A percentile compares a stretch with the other conserved stretches of the same genome.
Conservation (phyloP, 495 filamentous ascomycete species). For the Podospora pseudopauciseta region DNA sequence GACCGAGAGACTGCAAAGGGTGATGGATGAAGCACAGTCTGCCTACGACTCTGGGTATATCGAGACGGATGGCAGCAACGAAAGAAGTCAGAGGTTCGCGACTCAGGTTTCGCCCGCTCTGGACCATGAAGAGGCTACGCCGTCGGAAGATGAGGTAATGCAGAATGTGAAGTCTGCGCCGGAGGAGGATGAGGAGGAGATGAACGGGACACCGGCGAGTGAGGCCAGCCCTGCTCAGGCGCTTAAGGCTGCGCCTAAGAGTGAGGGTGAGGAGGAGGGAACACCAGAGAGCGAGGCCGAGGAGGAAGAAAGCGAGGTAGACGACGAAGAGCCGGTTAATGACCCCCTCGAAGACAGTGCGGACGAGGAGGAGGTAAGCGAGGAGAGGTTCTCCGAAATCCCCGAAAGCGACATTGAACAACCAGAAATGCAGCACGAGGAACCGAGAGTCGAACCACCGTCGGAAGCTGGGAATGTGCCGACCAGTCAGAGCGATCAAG, state of each 20-base stretch:
- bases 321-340: background rate
- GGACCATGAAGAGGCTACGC: background rate
- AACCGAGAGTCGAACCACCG: too few relatives aligned
- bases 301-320: background rate
- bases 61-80: background rate
- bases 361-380: too few relatives aligned
- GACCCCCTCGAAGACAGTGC: background rate
- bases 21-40: background rate
- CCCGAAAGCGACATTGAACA: too few relatives aligned
- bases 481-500: background rate
- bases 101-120: background rate
- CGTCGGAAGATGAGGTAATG: background rate
- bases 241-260: background rate
- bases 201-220: background rate
- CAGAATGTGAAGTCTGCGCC: background rate
- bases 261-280: background rate
- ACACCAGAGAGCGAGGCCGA: background rate
- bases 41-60: background rate
- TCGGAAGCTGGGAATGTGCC: too few relatives aligned
- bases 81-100: background rate
- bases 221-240: background rate
- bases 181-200: background rate
- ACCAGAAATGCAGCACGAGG: too few relatives aligned
- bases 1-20: background rate
- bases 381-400: too few relatives aligned